Base-by-base conservation (phyloP, 257 asterid species). In the Scutellaria barbata region DNA sequence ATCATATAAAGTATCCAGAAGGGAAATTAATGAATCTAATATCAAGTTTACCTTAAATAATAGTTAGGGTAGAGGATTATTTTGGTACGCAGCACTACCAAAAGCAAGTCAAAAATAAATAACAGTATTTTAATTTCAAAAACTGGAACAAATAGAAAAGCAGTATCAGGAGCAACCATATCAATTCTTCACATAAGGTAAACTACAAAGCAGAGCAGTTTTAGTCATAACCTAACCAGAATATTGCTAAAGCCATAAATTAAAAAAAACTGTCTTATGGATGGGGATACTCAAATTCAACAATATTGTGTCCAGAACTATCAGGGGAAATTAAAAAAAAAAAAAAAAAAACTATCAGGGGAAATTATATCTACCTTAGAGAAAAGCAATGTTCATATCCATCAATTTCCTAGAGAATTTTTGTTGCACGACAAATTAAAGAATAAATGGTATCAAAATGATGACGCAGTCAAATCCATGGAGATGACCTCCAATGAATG, bases 401-500 rank as follows among this genome's bases (percentile, higher is more conserved):
- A 61, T 56, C 74, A 54, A 5, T 54, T 54, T 48, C 76, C 33
- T 55, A 16, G 61, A 12, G 6, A 50, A 47, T 6, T 70, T 53
- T 7, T 40, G 42, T 45, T 42, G 45, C 70, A 68, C 5, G 61
- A 30, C 51, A 43, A 22, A 50, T 40, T 43, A n/a, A 57, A 9
- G 58, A 30, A 63, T 14, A 12, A 57, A 54, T 71, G 71, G 51
- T 7, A 63, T 58, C 52, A 61, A 50, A 64, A 16, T 1, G 12
- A 54, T 35, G 12, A 43, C 62, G 37, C 8, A 57, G 50, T 55
- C 52, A 45, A 76, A 69, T 47, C 71, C 71, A 64, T 3, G 66
- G 66, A 73, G 68, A 69, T 37, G 37, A 56, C 60, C 77, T 17
- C 46, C 16, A 39, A 77, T 14, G 52, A 39, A 77, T 14, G 52